Evolutionary conservation across 176 grass and related monocot genomes (phyloP).

Genomic region (Phyllostachys edulis): DNA sequence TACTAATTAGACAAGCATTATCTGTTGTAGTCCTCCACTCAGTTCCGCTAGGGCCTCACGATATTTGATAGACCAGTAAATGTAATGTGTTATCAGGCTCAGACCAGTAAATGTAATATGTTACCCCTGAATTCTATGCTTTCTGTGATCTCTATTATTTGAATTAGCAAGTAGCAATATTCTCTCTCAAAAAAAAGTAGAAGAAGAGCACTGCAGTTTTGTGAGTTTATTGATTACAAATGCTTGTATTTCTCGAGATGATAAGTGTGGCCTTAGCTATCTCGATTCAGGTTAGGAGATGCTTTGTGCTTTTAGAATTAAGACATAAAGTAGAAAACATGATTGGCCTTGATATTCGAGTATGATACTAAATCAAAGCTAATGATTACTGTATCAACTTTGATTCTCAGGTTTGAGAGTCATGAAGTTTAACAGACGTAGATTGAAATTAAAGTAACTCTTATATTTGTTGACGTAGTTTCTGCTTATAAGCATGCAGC

Average conservation of each 20-base stretch:
- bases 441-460: no score
- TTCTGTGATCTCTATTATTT: not conserved
- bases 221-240: no score
- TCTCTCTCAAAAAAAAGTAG: no score
- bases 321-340: not conserved
- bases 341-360: conserved; percentile 1
- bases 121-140: not conserved
- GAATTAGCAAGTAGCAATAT: not conserved
- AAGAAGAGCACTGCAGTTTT: no score
- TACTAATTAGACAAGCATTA: not conserved
- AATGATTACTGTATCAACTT: not conserved
- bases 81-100: not conserved
- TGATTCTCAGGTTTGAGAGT: not conserved
- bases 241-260: no score
- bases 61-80: conserved; percentile 8
- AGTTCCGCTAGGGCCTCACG: conserved; percentile 9
- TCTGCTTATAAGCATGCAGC: conserved; percentile 8
- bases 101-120: not conserved
- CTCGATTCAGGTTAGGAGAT: not conserved
- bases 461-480: conserved; percentile 17
- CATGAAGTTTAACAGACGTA: no score
- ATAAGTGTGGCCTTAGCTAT: not conserved
- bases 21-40: not conserved
- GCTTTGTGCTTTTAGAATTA: conserved; percentile 20
- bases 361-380: not conserved